Percentiles rank a stretch among this genome's conserved stretches.
Evolutionary conservation across 2,329 filamentous ascomycete species (phyloP).

Genomic region (Cladobotryum protrusum): DNA sequence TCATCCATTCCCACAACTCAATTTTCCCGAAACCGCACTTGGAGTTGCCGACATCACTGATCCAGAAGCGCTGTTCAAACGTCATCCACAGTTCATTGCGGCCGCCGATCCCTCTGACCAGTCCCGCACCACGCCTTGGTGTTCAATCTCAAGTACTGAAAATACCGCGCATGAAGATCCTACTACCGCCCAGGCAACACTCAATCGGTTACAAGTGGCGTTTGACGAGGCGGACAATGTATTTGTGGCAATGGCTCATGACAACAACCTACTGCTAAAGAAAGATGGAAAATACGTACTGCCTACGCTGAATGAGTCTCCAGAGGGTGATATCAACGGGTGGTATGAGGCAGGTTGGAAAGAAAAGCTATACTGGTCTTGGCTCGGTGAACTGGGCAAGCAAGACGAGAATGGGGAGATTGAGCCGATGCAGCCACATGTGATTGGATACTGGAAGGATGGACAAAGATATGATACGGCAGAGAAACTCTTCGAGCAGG

Average conservation of each 20-base stretch:
- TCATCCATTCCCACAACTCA: neutral
- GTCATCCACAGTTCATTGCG: too few relatives aligned
- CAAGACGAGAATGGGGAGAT: neutral
- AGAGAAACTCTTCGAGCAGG: neutral
- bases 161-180: neutral
- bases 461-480: neutral
- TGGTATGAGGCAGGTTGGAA: constrained; percentile 7
- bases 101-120: neutral
- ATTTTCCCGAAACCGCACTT: neutral
- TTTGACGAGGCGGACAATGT: constrained; percentile 6
- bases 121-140: neutral
- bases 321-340: neutral
- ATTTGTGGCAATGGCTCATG: neutral
- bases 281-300: neutral
- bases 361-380: constrained; percentile 1
- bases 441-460: constrained; percentile 1
- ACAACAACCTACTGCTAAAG: neutral
- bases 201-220: neutral
- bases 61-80: too few relatives aligned
- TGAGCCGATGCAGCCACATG: neutral
- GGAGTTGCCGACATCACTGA: neutral
- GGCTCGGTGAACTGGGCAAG: neutral
- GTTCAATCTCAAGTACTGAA: neutral
- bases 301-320: neutral
- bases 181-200: neutral